phyloP scores from a whole-genome alignment of 345 rosid species.

The Chamaenerion angustifolium region DNA sequence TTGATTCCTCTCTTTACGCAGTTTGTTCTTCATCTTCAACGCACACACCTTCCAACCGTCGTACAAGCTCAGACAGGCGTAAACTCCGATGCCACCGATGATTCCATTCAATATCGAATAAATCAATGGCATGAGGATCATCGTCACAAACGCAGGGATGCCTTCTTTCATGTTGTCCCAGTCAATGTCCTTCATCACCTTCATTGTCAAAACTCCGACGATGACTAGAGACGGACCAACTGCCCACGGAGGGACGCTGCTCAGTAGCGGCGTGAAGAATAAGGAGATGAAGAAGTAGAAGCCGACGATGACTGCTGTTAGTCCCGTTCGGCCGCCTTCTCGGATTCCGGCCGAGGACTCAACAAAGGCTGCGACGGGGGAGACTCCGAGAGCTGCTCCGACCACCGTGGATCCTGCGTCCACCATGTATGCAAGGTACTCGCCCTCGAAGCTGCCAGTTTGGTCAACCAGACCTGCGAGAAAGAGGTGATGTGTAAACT shows the following conservation, averaged over 20 bases:
- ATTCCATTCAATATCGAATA: slow-evolving; percentile 83
- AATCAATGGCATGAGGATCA: slow-evolving; percentile 75
- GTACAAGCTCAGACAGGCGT: slow-evolving; percentile 47
- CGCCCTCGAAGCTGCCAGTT: slow-evolving; percentile 61
- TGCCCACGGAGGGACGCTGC: slow-evolving; percentile 85
- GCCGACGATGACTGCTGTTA: slow-evolving; percentile 58
- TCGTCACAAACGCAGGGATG: slow-evolving; percentile 70
- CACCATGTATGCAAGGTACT: slow-evolving; percentile 60
- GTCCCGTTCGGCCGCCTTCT: slow-evolving; percentile 88
- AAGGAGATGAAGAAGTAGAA: slow-evolving; percentile 43
- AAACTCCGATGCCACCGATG: slow-evolving; percentile 58
- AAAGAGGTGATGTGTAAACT: no score
- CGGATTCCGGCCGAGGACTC: slow-evolving; percentile 80
- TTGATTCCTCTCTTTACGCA: slow-evolving; percentile 50
- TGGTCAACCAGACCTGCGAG: slow-evolving; percentile 53
- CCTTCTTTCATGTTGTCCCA: slow-evolving; percentile 65
- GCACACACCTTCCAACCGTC: slow-evolving; percentile 28
- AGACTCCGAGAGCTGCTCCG: slow-evolving; percentile 56
- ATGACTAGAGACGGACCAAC: slow-evolving; percentile 70
- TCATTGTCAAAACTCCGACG: slow-evolving; percentile 90
- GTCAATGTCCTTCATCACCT: slow-evolving; percentile 52
- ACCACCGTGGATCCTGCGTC: slow-evolving; percentile 68
- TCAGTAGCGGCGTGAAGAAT: slow-evolving; percentile 57
- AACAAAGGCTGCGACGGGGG: slow-evolving; percentile 48
- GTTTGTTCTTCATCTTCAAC: slow-evolving; percentile 31